Evolutionary conservation across 2,329 filamentous ascomycete species (phyloP), one percentile per base, ranked within the genome.

Genomic region (Ophiostoma sp.): DNA sequence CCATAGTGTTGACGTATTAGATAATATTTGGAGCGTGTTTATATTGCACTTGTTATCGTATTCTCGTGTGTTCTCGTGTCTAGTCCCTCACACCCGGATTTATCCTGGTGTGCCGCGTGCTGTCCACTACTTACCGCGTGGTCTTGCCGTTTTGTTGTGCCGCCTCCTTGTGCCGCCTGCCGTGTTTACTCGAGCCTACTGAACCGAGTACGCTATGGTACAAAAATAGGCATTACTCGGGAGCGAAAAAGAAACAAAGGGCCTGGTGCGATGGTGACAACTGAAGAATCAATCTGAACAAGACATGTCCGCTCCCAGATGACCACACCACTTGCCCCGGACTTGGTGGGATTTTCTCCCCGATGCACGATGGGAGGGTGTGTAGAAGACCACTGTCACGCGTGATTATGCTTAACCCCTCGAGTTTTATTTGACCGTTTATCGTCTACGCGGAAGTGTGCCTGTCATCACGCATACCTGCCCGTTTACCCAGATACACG

Each of bases 71-170:
- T 28, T 28, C n/a, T 55, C 50, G 50, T 9, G 50, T 25, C 5
- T n/a, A 25, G 50, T 55, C 59, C 59, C 59, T 64, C 33, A 64
- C 59, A 25, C 59, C 59, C 59, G 33, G 59, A 64, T 64, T 64
- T 64, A 42, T 64, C 33, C 59, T 57, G 2, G 1, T 55, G 52
- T 55, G 52, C 52, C 55, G 25, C 28, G 55, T 59, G 28, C 25
- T 45, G n/a, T n/a, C n/a, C 42, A 17, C 33, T 36, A 3, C 8
- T 36, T 36, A 8, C 33, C 31, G 59, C 9, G 59, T 63, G 59
- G 8, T 39, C 39, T 31, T 63, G 7, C 33, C 19, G 19, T 7
- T 7, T 31, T 1, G 17, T 11, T 42, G 8, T 42, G 55, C 25
- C 55, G 8, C 19, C 8, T 33, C 28, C 55, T 9, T 22, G 25